Evolutionary conservation across 1,284 basidiomycete genomes (phyloP).

Genomic region (Megacollybia platyphylla): DNA sequence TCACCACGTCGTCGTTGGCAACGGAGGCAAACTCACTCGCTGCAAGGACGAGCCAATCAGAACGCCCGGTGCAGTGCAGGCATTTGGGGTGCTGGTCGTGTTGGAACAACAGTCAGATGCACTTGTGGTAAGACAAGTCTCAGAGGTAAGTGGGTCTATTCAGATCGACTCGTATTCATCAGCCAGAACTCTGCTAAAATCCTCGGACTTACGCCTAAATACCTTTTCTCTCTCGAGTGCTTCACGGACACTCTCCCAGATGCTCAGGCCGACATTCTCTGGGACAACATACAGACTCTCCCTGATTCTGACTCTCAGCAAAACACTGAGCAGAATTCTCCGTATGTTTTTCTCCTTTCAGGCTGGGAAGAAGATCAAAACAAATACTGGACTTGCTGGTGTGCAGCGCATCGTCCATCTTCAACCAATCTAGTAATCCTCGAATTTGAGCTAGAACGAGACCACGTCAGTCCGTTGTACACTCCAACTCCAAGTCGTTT

Average conservation of each 20-base stretch:
- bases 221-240: conserved; percentile 68
- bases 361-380: conserved; percentile 25
- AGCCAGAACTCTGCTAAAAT: conserved; percentile 50
- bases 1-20: conserved; percentile 61
- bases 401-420: conserved; percentile 56
- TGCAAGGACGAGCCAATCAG: conserved; percentile 89
- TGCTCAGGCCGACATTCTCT: conserved; percentile 61
- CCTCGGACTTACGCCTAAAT: conserved; percentile 63
- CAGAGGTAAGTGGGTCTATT: conserved; percentile 42
- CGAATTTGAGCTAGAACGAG: conserved; percentile 77
- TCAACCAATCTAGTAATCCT: conserved; percentile 36
- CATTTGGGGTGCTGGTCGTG: conserved; percentile 75
- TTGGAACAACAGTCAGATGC: conserved; percentile 56
- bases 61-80: conserved; percentile 77
- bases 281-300: conserved; percentile 70
- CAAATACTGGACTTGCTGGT: conserved; percentile 76
- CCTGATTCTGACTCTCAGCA: conserved; percentile 28
- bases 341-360: conserved; percentile 61
- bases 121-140: conserved; percentile 67
- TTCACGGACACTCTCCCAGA: conserved; percentile 67
- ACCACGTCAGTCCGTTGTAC: conserved; percentile 65
- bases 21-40: conserved; percentile 53
- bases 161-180: conserved; percentile 8
- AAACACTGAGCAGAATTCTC: conserved; percentile 36
- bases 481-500: conserved; percentile 17